Evolutionary conservation across 2,329 filamentous ascomycete species (phyloP).

Genomic region (Nectriaceae sp.): DNA sequence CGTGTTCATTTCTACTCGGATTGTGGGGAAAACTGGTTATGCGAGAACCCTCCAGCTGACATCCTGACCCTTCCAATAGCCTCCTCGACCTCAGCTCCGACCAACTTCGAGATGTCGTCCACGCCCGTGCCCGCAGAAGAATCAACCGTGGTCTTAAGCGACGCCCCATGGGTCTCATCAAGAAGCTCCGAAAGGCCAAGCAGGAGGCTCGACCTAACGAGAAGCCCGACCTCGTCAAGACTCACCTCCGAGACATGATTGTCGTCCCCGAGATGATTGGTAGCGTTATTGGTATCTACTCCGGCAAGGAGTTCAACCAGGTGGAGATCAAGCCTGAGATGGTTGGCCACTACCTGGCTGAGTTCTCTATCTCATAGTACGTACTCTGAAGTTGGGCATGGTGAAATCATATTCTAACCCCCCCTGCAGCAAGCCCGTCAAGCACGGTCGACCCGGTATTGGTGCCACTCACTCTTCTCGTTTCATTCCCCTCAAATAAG

Average conservation of each 20-base stretch:
- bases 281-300: conserved; percentile 98
- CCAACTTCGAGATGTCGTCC: conserved; percentile 98
- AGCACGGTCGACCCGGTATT: conserved; percentile 99
- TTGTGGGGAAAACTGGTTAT: conserved; percentile 4
- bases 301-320: conserved; percentile 99
- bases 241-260: conserved; percentile 99
- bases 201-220: conserved; percentile 99
- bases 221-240: conserved; percentile 99
- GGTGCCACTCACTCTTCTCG: conserved; percentile 99
- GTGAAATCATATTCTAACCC: conserved; percentile 48
- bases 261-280: conserved; percentile 99
- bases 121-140: conserved; percentile 95
- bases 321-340: conserved; percentile 99
- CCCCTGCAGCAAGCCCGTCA: conserved; percentile 86
- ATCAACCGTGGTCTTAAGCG: conserved; percentile 99
- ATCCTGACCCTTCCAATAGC: conserved; percentile 52
- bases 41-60: conserved; percentile 22
- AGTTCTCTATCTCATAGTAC: conserved; percentile 99
- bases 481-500: conserved; percentile 99
- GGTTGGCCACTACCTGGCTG: conserved; percentile 98
- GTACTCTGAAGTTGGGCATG: conserved; percentile 41
- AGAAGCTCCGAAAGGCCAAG: conserved; percentile 99
- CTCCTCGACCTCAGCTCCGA: conserved; percentile 98
- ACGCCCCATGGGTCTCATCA: conserved; percentile 99
- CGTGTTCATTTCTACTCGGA: conserved; percentile 11